These are phyloP conservation scores for Drechslerella coelobrocha DNA, from an alignment of 2,329 filamentous ascomycete genomes.

Conservation along the genomic window DNA sequence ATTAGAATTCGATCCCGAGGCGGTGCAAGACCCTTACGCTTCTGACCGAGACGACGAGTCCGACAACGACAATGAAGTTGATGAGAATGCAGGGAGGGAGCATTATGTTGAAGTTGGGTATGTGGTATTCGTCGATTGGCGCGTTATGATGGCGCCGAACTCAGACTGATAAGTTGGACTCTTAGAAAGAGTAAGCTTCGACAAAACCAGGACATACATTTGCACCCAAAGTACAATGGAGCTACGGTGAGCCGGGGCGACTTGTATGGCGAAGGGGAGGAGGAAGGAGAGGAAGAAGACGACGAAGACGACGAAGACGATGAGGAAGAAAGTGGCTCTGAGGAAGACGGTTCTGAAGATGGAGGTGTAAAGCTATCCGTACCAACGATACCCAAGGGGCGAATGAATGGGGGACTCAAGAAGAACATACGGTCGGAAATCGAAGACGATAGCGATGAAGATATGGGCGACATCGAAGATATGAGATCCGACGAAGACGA, in stretches of 20 bases:
- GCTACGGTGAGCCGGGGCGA: constrained; percentile 74
- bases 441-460: constrained; percentile 61
- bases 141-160: constrained; percentile 14
- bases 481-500: constrained; percentile 54
- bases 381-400: constrained; percentile 42
- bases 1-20: constrained; percentile 60
- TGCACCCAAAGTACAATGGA: constrained; percentile 83
- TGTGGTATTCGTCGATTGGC: constrained; percentile 51
- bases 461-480: constrained; percentile 60
- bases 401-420: constrained; percentile 20
- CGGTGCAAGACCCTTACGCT: constrained; percentile 65
- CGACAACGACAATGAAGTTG: constrained; percentile 62
- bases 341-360: constrained; percentile 53
- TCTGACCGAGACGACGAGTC: constrained; percentile 65
- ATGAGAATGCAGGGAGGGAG: constrained; percentile 72
- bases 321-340: constrained; percentile 53
- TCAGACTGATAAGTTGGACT: neutral
- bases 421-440: constrained; percentile 52
- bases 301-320: constrained; percentile 53
- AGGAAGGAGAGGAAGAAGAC: constrained; percentile 58
- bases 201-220: constrained; percentile 69
- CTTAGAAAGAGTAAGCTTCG: constrained; percentile 80
- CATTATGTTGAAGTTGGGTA: constrained; percentile 83
- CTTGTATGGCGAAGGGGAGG: constrained; percentile 66
- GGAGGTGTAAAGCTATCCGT: constrained; percentile 50